Conservation (phyloP, 2,329 filamentous ascomycete genomes). For the Fusarium nisikadoi region DNA sequence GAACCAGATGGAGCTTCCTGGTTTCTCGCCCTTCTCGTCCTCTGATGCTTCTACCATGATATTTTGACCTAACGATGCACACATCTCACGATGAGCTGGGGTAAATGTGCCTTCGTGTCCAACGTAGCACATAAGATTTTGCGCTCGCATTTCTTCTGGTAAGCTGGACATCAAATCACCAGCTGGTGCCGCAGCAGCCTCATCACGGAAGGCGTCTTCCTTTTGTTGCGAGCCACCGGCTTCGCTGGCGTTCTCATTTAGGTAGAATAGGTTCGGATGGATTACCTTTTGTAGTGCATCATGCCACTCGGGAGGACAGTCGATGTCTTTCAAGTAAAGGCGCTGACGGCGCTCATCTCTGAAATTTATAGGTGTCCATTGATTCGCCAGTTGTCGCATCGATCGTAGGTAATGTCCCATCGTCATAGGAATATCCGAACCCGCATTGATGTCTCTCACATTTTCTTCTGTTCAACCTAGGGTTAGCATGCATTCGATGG, state of each 20-base stretch:
- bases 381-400: slow-evolving; percentile 84
- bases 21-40: slow-evolving; percentile 76
- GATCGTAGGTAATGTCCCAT: slow-evolving; percentile 91
- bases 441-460: slow-evolving; percentile 81
- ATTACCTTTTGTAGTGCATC: slow-evolving; percentile 81
- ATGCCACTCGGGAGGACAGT: slow-evolving; percentile 89
- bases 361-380: slow-evolving; percentile 81
- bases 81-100: slow-evolving; percentile 96
- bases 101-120: slow-evolving; percentile 98
- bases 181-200: slow-evolving; percentile 73
- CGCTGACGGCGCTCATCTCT: slow-evolving; percentile 83
- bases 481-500: slow-evolving; percentile 30
- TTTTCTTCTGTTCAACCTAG: slow-evolving; percentile 71
- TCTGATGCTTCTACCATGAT: slow-evolving; percentile 96
- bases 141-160: slow-evolving; percentile 85
- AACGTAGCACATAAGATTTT: slow-evolving; percentile 98
- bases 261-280: slow-evolving; percentile 85
- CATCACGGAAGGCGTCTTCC: slow-evolving; percentile 57
- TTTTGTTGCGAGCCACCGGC: slow-evolving; percentile 48
- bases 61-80: slow-evolving; percentile 93
- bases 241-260: slow-evolving; percentile 78
- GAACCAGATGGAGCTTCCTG: slow-evolving; percentile 96
- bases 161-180: slow-evolving; percentile 97
- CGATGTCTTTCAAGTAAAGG: slow-evolving; percentile 96
- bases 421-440: slow-evolving; percentile 82